phyloP scores from a whole-genome alignment of 805 yeast genomes.

The Yarrowia yakushimensis region DNA sequence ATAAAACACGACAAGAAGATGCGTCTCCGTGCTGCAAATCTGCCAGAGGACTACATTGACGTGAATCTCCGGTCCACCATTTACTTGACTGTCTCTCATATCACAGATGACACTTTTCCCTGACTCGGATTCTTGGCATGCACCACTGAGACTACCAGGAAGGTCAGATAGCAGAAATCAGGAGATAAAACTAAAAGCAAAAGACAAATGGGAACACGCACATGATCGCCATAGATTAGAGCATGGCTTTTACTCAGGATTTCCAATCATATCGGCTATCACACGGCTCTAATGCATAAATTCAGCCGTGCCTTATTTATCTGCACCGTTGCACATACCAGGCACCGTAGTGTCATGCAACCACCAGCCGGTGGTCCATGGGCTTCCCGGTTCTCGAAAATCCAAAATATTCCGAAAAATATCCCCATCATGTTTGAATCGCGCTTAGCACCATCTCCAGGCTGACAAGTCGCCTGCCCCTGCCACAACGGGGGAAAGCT shows the following conservation, averaged over 20 bases:
- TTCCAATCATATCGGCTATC: not conserved
- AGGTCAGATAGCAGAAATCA: not conserved
- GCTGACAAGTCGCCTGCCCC: slow-evolving; percentile 7
- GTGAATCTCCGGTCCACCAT: too few relatives aligned
- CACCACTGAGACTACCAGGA: slow-evolving; percentile 2
- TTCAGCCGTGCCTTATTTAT: not conserved
- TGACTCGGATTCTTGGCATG: slow-evolving; percentile 22
- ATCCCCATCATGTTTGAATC: not conserved
- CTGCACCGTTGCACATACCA: not conserved
- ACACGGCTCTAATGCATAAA: not conserved
- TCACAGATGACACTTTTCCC: not conserved
- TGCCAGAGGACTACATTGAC: too few relatives aligned
- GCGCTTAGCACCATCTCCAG: not conserved
- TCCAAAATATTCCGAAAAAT: not conserved
- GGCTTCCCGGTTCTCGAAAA: not conserved
- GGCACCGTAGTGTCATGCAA: not conserved
- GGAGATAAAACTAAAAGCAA: not conserved
- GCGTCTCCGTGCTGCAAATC: not conserved
- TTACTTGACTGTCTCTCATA: too few relatives aligned
- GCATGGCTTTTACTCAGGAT: not conserved
- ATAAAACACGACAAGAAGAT: not conserved
- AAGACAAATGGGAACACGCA: not conserved
- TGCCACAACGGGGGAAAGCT: not conserved
- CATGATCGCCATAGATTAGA: not conserved
- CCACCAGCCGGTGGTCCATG: not conserved